These are phyloP conservation scores for Casuarina equisetifolia DNA, from an alignment of 306 rosid species.

Conservation along the genomic window DNA sequence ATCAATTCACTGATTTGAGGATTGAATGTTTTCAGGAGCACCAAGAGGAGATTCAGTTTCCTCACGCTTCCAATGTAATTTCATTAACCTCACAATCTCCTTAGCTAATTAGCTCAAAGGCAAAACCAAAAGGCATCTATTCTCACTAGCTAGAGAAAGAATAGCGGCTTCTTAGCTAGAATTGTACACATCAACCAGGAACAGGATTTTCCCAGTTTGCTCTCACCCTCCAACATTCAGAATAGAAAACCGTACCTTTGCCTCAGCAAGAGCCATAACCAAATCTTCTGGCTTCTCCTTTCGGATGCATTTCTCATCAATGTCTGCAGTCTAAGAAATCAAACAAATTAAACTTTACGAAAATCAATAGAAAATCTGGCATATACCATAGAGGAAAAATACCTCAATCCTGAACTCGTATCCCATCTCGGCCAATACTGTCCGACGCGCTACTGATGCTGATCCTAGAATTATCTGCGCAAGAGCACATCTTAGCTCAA, in stretches of 20 bases:
- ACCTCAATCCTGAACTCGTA: conserved; percentile 67
- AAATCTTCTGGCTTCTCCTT: conserved; percentile 79
- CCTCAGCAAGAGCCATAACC: conserved; percentile 90
- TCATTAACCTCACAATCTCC: neutral
- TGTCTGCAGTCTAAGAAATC: conserved; percentile 75
- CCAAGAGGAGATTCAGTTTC: neutral
- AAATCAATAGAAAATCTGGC: neutral
- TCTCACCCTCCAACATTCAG: neutral
- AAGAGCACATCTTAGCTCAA: neutral
- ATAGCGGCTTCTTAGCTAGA: neutral
- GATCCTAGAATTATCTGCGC: conserved; percentile 78
- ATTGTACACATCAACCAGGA: neutral
- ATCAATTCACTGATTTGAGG: neutral
- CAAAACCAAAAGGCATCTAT: neutral
- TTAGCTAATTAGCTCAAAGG: neutral
- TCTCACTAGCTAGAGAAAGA: neutral
- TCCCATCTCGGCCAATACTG: conserved; percentile 76
- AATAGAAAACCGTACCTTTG: conserved; percentile 57
- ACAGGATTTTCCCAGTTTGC: neutral
- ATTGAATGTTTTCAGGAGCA: neutral
- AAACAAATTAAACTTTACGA: conserved; percentile 5
- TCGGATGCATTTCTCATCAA: conserved; percentile 86
- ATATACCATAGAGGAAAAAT: neutral
- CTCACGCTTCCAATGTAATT: neutral
- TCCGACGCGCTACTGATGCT: conserved; percentile 64